Evolutionary conservation across 2,329 filamentous ascomycete species (phyloP), one percentile per base, ranked within the genome.

Genomic region (Cladosporium sp.): DNA sequence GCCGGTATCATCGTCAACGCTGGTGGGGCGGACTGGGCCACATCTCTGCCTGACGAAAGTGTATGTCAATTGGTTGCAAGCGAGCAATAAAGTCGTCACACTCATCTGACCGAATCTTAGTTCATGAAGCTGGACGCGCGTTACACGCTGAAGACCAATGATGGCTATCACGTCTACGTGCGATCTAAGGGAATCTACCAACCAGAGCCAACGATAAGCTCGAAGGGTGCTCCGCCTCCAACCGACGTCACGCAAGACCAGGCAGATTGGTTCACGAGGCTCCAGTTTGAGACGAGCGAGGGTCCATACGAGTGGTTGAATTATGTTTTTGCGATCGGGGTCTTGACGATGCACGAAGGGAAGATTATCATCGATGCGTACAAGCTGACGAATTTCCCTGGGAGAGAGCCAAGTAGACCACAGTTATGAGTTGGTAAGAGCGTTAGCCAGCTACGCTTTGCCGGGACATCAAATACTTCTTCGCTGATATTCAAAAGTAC

Each of bases 351-450:
- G 71, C 52, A 67, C 31, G 67, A 71, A 16, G 58, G 57, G 3
- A 67, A 61, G n/a, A 72, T 72, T 49, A 64, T 71, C 58, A 72
- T 72, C 29, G 70, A 72, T 67, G 71, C 69, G 14, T 72, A 72
- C 26, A 60, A 64, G 44, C 37, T 72, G 50, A 71, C 71, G 7
- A 72, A 72, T 59, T 70, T 72, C 18, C 65, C 64, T 7, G 67
- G 66, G 6, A 33, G 62, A 23, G 62, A 62, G 16, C n/a, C 50
- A 10, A 10, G 7, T 44, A 44, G 2, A 21, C 40, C 40, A 44
- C 40, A 44, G 6, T 44, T 44, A 21, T 44, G 18, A 44, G 40
- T 7, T 21, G 18, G 6, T 44, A 21, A 44, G 18, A 21, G 8
- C 6, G 8, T 44, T 18, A 44, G 16, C 10, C 18, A 44, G 40